phyloP scores from a whole-genome alignment of 2,329 filamentous ascomycete species.

The Chalaropsis thielavioides region DNA sequence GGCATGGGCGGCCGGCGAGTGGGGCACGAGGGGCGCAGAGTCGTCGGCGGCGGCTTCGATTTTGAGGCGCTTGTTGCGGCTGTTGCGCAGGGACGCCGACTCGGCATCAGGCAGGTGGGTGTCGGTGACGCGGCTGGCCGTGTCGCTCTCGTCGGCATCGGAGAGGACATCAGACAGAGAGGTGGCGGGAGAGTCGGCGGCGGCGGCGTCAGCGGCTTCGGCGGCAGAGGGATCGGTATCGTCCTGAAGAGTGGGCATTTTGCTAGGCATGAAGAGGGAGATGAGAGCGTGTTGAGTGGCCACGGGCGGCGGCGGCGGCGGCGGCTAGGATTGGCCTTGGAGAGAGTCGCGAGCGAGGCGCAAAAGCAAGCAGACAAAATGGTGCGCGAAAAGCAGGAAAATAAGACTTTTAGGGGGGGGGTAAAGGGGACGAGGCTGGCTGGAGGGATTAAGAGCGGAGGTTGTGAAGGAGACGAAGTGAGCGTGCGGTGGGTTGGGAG shows the following conservation, averaged over 20 bases:
- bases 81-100: conserved; percentile 23
- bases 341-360: neutral
- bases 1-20: conserved; percentile 18
- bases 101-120: neutral
- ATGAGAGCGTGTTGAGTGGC: too few species aligned
- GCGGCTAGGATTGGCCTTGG: too few species aligned
- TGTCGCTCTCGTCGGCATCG: conserved; percentile 27
- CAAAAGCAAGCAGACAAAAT: neutral
- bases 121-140: neutral
- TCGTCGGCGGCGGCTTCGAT: conserved; percentile 31
- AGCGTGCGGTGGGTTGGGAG: neutral
- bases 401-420: too few species aligned
- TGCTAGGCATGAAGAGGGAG: neutral
- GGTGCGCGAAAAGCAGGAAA: neutral
- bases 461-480: neutral
- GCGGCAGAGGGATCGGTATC: conserved; percentile 1
- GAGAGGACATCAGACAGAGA: conserved; percentile 11
- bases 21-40: conserved; percentile 32
- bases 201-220: neutral
- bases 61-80: conserved; percentile 32
- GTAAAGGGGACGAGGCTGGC: too few species aligned
- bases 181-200: conserved; percentile 1
- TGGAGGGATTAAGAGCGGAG: too few species aligned
- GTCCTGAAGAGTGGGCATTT: conserved; percentile 10
- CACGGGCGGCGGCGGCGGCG: too few species aligned